Evolutionary conservation across 768 basidiomycete genomes (phyloP).

Genomic region (Holtermannia corniformis): DNA sequence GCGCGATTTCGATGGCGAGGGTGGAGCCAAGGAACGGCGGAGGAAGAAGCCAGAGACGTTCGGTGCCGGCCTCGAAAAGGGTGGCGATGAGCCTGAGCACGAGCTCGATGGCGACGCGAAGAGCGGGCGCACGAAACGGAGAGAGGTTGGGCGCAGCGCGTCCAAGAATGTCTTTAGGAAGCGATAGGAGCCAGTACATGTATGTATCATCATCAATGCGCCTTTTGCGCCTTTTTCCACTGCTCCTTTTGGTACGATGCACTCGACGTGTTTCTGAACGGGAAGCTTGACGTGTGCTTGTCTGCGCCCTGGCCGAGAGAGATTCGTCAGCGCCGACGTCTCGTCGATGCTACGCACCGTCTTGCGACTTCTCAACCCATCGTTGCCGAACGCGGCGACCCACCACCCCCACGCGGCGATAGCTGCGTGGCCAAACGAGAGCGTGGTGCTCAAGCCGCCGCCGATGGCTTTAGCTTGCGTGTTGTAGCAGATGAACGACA

Average conservation of each 20-base stretch:
- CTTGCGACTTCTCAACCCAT: background rate
- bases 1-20: slow-evolving; percentile 27
- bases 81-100: slow-evolving; percentile 46
- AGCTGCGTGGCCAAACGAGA: slow-evolving; percentile 24
- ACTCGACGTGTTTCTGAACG: background rate
- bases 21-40: slow-evolving; percentile 47
- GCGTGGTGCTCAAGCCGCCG: slow-evolving; percentile 23
- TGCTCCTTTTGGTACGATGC: background rate
- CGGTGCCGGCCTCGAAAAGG: slow-evolving; percentile 82
- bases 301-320: background rate
- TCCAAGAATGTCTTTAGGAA: slow-evolving; percentile 59
- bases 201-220: background rate
- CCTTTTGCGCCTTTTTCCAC: background rate
- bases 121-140: slow-evolving; percentile 65
- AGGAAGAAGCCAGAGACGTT: slow-evolving; percentile 51
- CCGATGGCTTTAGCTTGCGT: slow-evolving; percentile 11
- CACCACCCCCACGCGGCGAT: slow-evolving; percentile 40
- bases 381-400: slow-evolving; percentile 34
- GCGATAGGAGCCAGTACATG: slow-evolving; percentile 6
- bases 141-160: slow-evolving; percentile 75
- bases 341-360: background rate
- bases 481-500: slow-evolving; percentile 22
- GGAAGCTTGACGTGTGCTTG: background rate
- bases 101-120: slow-evolving; percentile 52
- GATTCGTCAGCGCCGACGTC: background rate